A percentile compares a stretch with the other conserved stretches of the same genome.
Evolutionary conservation across 495 filamentous ascomycete genomes (phyloP).

Genomic region (Penicillium lividum): DNA sequence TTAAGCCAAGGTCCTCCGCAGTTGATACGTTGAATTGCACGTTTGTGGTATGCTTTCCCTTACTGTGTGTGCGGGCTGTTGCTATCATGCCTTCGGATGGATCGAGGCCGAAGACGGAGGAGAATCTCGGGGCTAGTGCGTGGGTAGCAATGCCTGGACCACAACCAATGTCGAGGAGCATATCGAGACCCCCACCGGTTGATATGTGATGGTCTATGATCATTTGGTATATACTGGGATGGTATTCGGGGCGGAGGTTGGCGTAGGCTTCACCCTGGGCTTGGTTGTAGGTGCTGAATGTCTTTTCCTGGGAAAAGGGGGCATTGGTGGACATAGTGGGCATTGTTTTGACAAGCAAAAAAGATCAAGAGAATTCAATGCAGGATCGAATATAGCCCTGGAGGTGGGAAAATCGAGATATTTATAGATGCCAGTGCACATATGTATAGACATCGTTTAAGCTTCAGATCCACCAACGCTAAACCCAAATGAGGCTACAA

Average conservation of each 20-base stretch:
- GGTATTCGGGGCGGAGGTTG: slow-evolving; percentile 40
- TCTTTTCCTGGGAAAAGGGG: slow-evolving; percentile 17
- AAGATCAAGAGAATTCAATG: background rate
- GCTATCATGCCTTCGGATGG: slow-evolving; percentile 56
- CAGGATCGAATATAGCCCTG: background rate
- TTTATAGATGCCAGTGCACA: background rate
- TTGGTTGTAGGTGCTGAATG: slow-evolving; percentile 46
- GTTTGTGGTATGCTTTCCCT: slow-evolving; percentile 19
- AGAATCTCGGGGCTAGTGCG: slow-evolving; percentile 41
- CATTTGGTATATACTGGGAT: slow-evolving; percentile 41
- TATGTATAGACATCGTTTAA: background rate
- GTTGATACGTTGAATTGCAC: slow-evolving; percentile 44
- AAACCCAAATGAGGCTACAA: background rate
- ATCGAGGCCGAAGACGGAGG: slow-evolving; percentile 50
- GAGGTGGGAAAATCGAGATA: background rate
- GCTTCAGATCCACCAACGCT: background rate
- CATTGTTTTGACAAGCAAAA: background rate
- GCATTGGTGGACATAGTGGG: slow-evolving; percentile 3
- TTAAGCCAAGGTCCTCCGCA: slow-evolving; percentile 43
- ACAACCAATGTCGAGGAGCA: slow-evolving; percentile 56
- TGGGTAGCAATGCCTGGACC: slow-evolving; percentile 50
- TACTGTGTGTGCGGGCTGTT: slow-evolving; percentile 32
- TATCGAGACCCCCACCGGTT: slow-evolving; percentile 46
- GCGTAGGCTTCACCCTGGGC: slow-evolving; percentile 47
- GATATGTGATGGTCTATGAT: slow-evolving; percentile 49